phyloP scores from a whole-genome alignment of 2,329 filamentous ascomycete species.

The Cordyceps farinosa region DNA sequence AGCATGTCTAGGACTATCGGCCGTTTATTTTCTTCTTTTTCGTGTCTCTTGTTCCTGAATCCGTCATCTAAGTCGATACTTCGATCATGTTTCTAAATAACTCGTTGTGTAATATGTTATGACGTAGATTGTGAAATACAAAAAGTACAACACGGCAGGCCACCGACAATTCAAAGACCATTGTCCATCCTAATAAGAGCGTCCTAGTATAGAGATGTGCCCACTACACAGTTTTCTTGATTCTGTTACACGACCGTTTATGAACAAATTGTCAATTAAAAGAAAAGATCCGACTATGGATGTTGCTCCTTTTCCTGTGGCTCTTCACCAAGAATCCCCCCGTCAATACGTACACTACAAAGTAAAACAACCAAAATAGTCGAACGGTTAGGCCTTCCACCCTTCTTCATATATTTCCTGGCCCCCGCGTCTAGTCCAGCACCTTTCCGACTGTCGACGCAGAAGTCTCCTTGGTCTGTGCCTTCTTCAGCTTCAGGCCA shows the following conservation, averaged over 20 bases:
- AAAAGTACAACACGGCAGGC: too few species aligned
- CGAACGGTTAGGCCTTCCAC: background rate
- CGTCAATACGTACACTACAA: slow-evolving; percentile 12
- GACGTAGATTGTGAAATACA: too few species aligned
- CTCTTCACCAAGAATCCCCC: background rate
- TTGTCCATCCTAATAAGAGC: too few species aligned
- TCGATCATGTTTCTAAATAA: background rate
- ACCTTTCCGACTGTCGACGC: slow-evolving; percentile 70
- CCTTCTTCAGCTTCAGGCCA: slow-evolving; percentile 79
- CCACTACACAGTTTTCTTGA: background rate
- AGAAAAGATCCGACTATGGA: background rate
- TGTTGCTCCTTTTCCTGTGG: background rate
- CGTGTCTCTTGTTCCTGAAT: background rate
- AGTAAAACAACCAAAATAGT: background rate
- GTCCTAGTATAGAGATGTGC: background rate
- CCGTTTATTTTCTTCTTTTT: background rate
- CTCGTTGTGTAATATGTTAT: too few species aligned
- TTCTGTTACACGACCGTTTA: background rate
- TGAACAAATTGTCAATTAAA: background rate
- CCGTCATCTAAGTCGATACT: too few species aligned
- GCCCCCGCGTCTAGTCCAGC: slow-evolving; percentile 39
- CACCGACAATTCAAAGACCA: too few species aligned
- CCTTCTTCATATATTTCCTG: background rate
- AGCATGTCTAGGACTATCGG: background rate
- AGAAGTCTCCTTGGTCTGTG: slow-evolving; percentile 85